Conservation (phyloP, 305 asterid genomes). For the Stenogyne calaminthoides region DNA sequence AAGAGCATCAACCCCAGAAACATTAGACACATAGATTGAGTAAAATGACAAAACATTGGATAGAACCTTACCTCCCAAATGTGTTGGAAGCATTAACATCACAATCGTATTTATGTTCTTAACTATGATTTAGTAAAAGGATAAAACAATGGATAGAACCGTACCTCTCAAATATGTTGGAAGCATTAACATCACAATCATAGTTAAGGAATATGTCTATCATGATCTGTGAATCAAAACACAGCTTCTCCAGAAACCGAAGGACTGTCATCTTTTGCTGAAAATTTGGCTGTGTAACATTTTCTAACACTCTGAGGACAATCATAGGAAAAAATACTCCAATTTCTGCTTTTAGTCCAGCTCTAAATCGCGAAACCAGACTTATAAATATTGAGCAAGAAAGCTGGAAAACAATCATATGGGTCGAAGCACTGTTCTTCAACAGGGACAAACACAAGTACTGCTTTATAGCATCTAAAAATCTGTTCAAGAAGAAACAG, state of each 20-base stretch:
- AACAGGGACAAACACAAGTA: slow-evolving; percentile 91
- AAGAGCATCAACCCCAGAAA: slow-evolving; percentile 24
- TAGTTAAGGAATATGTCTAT: slow-evolving; percentile 98
- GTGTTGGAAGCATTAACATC: slow-evolving; percentile 99
- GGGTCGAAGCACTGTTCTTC: slow-evolving; percentile 99
- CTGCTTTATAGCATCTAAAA: slow-evolving; percentile 98
- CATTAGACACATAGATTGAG: slow-evolving; percentile 12
- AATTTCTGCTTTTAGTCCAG: slow-evolving; percentile 98
- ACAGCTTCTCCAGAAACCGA: slow-evolving; percentile 89
- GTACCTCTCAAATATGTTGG: slow-evolving; percentile 99
- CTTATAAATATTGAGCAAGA: slow-evolving; percentile 98
- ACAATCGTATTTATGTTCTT: slow-evolving; percentile 70
- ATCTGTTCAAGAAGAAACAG: slow-evolving; percentile 53
- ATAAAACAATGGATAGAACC: slow-evolving; percentile 24
- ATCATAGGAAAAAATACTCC: slow-evolving; percentile 97
- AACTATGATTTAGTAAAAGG: too few relatives aligned
- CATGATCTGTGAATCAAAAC: slow-evolving; percentile 91
- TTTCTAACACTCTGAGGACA: slow-evolving; percentile 90
- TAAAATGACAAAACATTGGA: background rate
- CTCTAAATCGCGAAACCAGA: slow-evolving; percentile 97
- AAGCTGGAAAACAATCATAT: slow-evolving; percentile 98
- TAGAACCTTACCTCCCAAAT: slow-evolving; percentile 80
- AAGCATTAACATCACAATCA: slow-evolving; percentile 99
- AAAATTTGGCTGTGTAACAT: slow-evolving; percentile 94
- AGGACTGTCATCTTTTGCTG: slow-evolving; percentile 99